phyloP scores from a whole-genome alignment of 2,329 filamentous ascomycete genomes.

The Raffaelea arxii region DNA sequence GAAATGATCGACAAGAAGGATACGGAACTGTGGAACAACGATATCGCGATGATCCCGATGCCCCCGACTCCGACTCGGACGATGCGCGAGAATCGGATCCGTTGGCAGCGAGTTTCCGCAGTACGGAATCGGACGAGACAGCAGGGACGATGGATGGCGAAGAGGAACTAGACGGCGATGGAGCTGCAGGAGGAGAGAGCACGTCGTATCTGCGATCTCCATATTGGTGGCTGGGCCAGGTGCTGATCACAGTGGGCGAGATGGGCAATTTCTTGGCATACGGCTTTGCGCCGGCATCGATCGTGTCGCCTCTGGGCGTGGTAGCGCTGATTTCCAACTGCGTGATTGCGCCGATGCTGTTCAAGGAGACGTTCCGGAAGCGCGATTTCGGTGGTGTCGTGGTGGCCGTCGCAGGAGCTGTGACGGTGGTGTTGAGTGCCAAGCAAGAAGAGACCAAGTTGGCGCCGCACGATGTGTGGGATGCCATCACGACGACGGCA shows the following conservation, averaged over 20 bases:
- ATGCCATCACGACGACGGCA: constrained; percentile 74
- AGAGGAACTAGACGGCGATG: constrained; percentile 1
- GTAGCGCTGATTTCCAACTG: constrained; percentile 95
- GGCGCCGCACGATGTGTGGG: constrained; percentile 82
- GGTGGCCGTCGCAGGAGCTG: constrained; percentile 76
- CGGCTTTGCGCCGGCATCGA: constrained; percentile 93
- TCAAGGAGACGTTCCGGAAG: constrained; percentile 79
- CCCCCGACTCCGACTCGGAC: constrained; percentile 22
- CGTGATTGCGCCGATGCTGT: constrained; percentile 86
- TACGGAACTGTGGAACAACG: constrained; percentile 37
- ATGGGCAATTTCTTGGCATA: constrained; percentile 96
- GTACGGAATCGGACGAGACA: constrained; percentile 25
- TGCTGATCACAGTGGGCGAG: constrained; percentile 87
- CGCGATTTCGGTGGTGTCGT: constrained; percentile 83
- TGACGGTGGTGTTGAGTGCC: constrained; percentile 87
- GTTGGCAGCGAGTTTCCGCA: constrained; percentile 39
- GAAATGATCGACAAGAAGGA: not conserved
- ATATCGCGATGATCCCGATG: too few species aligned
- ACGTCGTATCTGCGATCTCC: constrained; percentile 76
- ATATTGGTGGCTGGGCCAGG: constrained; percentile 93
- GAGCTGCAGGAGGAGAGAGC: constrained; percentile 17
- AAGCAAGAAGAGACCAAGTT: constrained; percentile 84
- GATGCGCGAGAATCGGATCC: constrained; percentile 37
- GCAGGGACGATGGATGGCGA: not conserved
- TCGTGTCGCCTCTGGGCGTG: constrained; percentile 93